phyloP scores from a whole-genome alignment of 176 grass and related monocot species.

The Bolboschoenus planiculmis region DNA sequence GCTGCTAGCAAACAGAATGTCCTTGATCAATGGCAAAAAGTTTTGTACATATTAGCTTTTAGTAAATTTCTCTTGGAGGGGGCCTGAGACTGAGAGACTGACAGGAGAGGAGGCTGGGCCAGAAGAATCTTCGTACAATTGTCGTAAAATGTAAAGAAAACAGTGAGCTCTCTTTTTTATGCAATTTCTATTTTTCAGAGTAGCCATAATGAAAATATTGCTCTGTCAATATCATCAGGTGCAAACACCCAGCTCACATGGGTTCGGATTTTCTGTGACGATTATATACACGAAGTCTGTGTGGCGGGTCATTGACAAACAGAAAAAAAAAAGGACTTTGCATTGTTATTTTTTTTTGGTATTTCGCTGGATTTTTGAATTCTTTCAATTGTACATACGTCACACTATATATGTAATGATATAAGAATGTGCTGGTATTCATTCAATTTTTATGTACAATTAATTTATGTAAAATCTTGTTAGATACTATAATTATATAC shows the following conservation, averaged over 20 bases:
- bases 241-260: neutral
- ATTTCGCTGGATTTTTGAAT: too few relatives aligned
- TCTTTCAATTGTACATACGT: too few relatives aligned
- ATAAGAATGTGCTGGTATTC: too few relatives aligned
- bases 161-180: neutral
- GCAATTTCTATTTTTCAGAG: neutral
- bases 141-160: neutral
- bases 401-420: too few relatives aligned
- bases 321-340: neutral
- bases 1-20: conserved; percentile 1
- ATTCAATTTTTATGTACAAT: too few relatives aligned
- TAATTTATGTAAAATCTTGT: too few relatives aligned
- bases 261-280: neutral
- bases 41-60: neutral
- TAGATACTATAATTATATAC: too few relatives aligned
- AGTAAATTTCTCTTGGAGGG: neutral
- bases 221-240: neutral
- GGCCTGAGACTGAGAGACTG: too few relatives aligned
- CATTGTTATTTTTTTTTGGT: neutral
- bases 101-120: neutral
- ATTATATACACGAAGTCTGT: too few relatives aligned
- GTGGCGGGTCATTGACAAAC: neutral
- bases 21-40: conserved; percentile 3
- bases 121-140: conserved; percentile 10
- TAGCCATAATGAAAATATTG: neutral